phyloP scores from a whole-genome alignment of 31 red algal species.

The Pterothamnion heteromorphum region DNA sequence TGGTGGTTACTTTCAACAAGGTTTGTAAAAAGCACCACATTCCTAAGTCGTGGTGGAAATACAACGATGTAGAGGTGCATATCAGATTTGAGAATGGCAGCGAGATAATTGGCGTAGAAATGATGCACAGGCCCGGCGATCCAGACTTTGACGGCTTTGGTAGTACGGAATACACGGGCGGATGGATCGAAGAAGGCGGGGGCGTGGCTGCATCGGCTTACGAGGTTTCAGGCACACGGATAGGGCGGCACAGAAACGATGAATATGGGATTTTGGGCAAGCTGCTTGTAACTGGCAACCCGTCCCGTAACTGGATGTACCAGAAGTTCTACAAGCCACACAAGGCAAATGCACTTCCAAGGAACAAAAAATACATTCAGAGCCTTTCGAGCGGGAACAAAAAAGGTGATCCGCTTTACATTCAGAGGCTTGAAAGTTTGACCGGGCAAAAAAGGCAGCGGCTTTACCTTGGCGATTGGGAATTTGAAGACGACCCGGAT shows the following conservation, averaged over 20 bases:
- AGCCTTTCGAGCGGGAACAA: background rate
- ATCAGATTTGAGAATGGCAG: background rate
- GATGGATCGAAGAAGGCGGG: background rate
- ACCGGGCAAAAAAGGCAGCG: background rate
- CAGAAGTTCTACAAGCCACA: background rate
- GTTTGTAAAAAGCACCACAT: background rate
- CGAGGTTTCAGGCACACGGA: background rate
- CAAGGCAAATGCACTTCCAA: background rate
- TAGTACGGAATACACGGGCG: background rate
- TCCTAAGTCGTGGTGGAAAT: background rate
- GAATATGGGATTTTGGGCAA: background rate
- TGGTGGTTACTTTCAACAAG: background rate
- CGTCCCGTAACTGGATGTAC: background rate
- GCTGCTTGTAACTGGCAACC: background rate
- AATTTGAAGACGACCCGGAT: background rate
- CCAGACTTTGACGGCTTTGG: constrained; percentile 1
- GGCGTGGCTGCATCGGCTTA: background rate
- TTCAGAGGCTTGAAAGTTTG: background rate
- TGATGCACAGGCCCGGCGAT: background rate
- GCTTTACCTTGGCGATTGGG: constrained; percentile 3
- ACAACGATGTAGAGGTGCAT: background rate
- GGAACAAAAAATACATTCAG: background rate
- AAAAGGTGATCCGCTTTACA: background rate
- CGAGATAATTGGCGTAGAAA: background rate
- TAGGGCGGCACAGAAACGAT: background rate